phyloP scores from a whole-genome alignment of 805 yeast genomes.

The Phaffomyces opuntiae region DNA sequence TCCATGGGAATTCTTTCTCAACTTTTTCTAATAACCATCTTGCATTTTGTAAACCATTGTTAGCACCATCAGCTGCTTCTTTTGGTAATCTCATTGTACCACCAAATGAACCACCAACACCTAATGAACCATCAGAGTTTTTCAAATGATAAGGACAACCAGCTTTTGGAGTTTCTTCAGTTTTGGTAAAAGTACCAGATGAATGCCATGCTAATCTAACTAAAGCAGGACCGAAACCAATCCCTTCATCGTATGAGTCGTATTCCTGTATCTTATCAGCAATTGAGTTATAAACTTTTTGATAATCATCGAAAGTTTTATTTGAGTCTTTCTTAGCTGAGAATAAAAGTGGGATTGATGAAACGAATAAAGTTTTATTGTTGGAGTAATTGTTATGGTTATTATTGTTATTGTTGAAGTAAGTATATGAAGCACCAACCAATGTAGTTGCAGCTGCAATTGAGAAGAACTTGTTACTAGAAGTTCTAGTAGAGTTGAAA shows the following conservation, averaged over 20 bases:
- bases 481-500: not conserved
- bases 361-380: not conserved
- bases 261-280: conserved; percentile 52
- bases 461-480: conserved; percentile 1
- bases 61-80: conserved; percentile 47
- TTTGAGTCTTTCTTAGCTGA: conserved; percentile 16
- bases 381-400: not conserved
- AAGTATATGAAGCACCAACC: conserved; percentile 1
- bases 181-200: conserved; percentile 70
- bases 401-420: conserved; percentile 2
- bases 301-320: conserved; percentile 39
- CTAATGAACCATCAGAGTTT: conserved; percentile 5
- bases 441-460: conserved; percentile 1
- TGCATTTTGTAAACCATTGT: conserved; percentile 44
- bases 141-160: conserved; percentile 26
- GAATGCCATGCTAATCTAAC: conserved; percentile 84
- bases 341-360: conserved; percentile 4
- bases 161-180: conserved; percentile 26
- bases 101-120: conserved; percentile 60
- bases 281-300: conserved; percentile 63
- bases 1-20: conserved; percentile 55
- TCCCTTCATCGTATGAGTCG: conserved; percentile 55
- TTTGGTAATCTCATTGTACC: conserved; percentile 57
- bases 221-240: conserved; percentile 69
- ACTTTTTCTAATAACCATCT: conserved; percentile 50